Base-by-base conservation (phyloP, 108 stramenopile genomes). In the Nitzschia inconspicua region DNA sequence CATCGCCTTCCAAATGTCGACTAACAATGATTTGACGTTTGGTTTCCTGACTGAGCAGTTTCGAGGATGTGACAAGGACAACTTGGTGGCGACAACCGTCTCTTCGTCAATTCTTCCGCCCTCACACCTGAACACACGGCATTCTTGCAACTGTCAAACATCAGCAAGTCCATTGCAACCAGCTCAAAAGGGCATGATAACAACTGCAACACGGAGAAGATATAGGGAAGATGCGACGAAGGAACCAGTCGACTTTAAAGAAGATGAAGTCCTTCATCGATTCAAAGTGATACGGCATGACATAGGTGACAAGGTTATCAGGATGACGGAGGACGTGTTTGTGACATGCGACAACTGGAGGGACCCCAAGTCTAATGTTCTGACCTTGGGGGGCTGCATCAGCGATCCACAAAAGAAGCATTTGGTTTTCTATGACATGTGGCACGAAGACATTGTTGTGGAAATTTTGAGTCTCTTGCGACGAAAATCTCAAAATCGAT, bases 221-320 rank as follows among this genome's bases (percentile, higher is more conserved):
- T n/a, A n/a, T n/a, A n/a, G n/a, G n/a, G n/a, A n/a, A n/a, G n/a
- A 97, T 97, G 57, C 85, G 84, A 47, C 89, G 88, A 78, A 96
- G 96, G 0, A 95, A 95, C 10, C 97, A 95, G 73, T 97, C 97
- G 7, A 97, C 82, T 79, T 98, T 96, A 63, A 98, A 96, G 72
- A 94, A 96, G 59, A 98, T 97, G 63, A 91, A 91, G 76, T 94
- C 93, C 65, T 98, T 95, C 14, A 85, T 90, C 35, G 53, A 6
- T 54, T 54, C 34, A 54, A 54, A 23, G 53, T 54, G 4, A 54
- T 54, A 16, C 22, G 22, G 1, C 53, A 54, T 32, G 53, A 54
- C 19, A 54, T 54, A 4, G 53, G 53, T 19, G 53, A 54, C 19
- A 54, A 54, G 53, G 53, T 54, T 9, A 54, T 54, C 18, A 36